phyloP scores from a whole-genome alignment of 805 yeast genomes.

The Metschnikowia kofuensis region DNA sequence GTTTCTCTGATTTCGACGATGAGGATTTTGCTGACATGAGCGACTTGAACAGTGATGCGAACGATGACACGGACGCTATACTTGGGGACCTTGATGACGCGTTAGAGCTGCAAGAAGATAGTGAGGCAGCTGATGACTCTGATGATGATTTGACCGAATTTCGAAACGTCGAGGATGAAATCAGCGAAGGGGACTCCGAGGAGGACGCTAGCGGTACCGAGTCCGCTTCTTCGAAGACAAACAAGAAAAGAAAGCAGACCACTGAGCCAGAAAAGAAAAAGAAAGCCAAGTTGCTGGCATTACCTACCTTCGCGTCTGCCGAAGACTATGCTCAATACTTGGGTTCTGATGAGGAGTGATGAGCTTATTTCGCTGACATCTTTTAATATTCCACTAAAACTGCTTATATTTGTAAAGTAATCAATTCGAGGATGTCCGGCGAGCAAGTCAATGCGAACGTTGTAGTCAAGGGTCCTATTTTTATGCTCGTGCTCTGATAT shows the following conservation, averaged over 20 bases:
- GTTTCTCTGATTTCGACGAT: conserved; percentile 42
- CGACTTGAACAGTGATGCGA: conserved; percentile 31
- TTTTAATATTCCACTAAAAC: too few species aligned
- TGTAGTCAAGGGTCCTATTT: too few species aligned
- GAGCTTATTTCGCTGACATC: background rate
- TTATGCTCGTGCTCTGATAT: too few species aligned
- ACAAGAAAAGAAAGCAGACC: conserved; percentile 32
- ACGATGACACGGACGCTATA: conserved; percentile 21
- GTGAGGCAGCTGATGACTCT: conserved; percentile 25
- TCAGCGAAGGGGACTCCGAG: conserved; percentile 1
- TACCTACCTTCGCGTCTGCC: conserved; percentile 86
- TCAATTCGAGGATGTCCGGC: too few species aligned
- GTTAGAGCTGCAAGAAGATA: conserved; percentile 25
- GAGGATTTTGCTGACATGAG: conserved; percentile 38
- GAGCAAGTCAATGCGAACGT: too few species aligned
- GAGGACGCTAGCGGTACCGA: conserved; percentile 19
- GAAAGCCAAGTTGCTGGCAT: conserved; percentile 56
- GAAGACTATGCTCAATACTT: conserved; percentile 80
- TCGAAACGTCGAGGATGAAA: background rate
- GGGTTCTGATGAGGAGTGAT: conserved; percentile 56
- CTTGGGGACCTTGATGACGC: conserved; percentile 22
- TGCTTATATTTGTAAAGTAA: too few species aligned
- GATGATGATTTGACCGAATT: conserved; percentile 22
- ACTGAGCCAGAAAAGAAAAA: conserved; percentile 34
- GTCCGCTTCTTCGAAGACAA: conserved; percentile 23